Evolutionary conservation across 2,329 filamentous ascomycete species (phyloP), one percentile per base, ranked within the genome.

Genomic region (Calonectria crousiana): DNA sequence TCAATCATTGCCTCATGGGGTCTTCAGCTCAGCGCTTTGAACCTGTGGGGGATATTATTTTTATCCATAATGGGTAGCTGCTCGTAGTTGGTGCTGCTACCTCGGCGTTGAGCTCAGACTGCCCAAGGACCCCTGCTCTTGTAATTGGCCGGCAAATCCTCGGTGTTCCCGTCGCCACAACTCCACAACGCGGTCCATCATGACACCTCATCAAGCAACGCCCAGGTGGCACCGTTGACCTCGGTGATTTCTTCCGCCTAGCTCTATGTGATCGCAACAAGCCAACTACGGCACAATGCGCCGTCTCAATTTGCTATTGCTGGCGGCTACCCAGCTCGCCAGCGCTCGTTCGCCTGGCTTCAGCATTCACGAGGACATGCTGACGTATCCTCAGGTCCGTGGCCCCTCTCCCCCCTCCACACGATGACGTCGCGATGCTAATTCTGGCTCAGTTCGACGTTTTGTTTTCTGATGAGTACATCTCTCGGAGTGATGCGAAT

Each of bases 291-390:
- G 80, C 82, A 84, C 78, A 71, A 92, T 92, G 90, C 88, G 89
- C 85, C 87, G 86, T 82, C 82, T 86, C 79, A 83, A 85, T 72
- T 72, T 90, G 68, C 77, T 86, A 18, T 78, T 91, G 60, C 81
- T 90, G 72, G 86, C 86, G 56, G 81, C 82, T 64, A 78, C 87
- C 77, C 88, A 85, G 83, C 85, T 90, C 36, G 85, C 84, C 78
- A 80, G 78, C 76, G 90, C 89, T 78, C 87, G 88, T 58, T 88
- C 89, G 58, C 87, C 86, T 10, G 86, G 88, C 69, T 98, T 98
- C 87, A 98, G 93, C 86, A 94, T 98, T 71, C 93, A 97, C 81
- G 95, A 98, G 82, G 96, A 98, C 83, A 85, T 98, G 67, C 89
- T 98, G 71, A 95, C 95, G 23, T 95, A 94, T 85, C 96, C 96